These are phyloP conservation scores for Xylaria sp. DNA, from an alignment of 2,329 filamentous ascomycete species.

Conservation along the genomic window DNA sequence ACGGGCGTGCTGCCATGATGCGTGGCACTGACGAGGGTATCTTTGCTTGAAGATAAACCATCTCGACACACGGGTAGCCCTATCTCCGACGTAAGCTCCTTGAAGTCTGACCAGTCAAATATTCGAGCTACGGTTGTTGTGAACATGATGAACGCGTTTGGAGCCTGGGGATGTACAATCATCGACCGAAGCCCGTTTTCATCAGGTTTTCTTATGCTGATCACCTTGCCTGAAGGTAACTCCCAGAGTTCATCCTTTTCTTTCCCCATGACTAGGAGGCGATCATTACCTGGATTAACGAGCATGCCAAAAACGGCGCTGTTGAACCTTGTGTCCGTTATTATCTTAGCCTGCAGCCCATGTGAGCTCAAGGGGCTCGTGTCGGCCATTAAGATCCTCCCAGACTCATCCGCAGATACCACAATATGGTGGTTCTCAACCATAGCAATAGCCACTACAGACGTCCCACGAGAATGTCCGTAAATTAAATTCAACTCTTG, in stretches of 20 bases:
- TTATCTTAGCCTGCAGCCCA: conserved; percentile 18
- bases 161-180: conserved; percentile 24
- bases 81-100: conserved; percentile 22
- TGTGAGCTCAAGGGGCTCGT: conserved; percentile 14
- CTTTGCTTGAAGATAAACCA: conserved; percentile 11
- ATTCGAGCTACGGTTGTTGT: conserved; percentile 16
- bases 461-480: conserved; percentile 38
- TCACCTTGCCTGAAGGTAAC: conserved; percentile 37
- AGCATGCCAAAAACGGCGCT: conserved; percentile 34
- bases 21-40: conserved; percentile 15
- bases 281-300: conserved; percentile 35
- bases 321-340: conserved; percentile 34
- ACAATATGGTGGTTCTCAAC: conserved; percentile 37
- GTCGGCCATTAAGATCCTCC: conserved; percentile 41
- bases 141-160: conserved; percentile 30
- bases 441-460: conserved; percentile 38
- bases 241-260: conserved; percentile 41
- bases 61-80: conserved; percentile 21
- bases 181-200: conserved; percentile 26
- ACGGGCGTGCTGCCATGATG: conserved; percentile 21
- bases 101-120: conserved; percentile 29
- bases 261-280: conserved; percentile 39
- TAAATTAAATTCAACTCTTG: conserved; percentile 37
- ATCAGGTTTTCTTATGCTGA: conserved; percentile 19
- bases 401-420: conserved; percentile 45